phyloP scores from a whole-genome alignment of 1,284 basidiomycete species.

The Stygiomarasmius scandens region DNA sequence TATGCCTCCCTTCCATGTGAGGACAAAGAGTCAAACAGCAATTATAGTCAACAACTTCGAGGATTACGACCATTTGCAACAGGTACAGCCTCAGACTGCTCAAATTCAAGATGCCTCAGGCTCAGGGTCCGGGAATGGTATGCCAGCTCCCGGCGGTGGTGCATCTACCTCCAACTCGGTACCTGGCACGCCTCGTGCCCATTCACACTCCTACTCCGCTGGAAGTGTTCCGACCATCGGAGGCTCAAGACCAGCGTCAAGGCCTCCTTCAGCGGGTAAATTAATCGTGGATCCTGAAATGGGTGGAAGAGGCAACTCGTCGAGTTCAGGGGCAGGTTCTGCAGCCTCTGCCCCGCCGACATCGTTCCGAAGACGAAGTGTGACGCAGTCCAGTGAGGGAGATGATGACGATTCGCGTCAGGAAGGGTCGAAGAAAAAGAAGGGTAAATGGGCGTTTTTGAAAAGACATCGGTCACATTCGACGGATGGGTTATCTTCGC shows the following conservation, averaged over 20 bases:
- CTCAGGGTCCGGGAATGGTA: too few relatives aligned
- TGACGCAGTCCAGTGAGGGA: conserved; percentile 36
- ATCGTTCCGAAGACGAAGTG: conserved; percentile 14
- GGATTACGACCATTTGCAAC: conserved; percentile 18
- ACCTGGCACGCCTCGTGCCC: neutral
- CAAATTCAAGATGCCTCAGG: too few relatives aligned
- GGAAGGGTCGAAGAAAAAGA: conserved; percentile 49
- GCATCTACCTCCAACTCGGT: neutral
- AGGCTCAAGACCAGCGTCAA: neutral
- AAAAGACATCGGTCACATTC: conserved; percentile 62
- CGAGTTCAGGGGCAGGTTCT: neutral
- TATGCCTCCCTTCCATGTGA: conserved; percentile 66
- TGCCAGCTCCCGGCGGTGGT: neutral
- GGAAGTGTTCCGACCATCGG: neutral
- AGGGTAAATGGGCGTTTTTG: conserved; percentile 70
- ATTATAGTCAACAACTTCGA: conserved; percentile 63
- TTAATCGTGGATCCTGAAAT: neutral
- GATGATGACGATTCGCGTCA: conserved; percentile 41
- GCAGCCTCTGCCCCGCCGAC: conserved; percentile 10
- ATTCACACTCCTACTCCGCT: conserved; percentile 3
- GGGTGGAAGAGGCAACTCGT: neutral
- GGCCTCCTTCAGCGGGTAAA: conserved; percentile 6
- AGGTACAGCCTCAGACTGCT: neutral
- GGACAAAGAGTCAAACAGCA: conserved; percentile 80
- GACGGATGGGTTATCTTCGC: conserved; percentile 50